Conservation (phyloP, 192 early-diverging fungal species). For the Coemansia biformis region DNA sequence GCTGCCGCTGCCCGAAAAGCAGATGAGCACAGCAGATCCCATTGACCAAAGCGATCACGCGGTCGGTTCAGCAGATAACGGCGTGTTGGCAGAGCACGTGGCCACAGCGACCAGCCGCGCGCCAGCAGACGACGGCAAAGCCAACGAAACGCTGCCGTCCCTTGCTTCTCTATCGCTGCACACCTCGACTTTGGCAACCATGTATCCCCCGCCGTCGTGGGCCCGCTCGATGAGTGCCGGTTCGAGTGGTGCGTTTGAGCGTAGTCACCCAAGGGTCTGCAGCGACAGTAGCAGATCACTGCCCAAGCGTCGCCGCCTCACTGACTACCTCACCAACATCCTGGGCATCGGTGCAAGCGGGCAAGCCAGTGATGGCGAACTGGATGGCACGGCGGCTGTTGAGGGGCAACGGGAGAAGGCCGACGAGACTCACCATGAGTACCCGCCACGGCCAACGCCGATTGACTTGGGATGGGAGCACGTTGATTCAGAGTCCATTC, state of each 20-base stretch:
- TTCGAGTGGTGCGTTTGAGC: conserved; percentile 1
- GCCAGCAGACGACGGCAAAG: not conserved
- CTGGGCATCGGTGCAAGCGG: not conserved
- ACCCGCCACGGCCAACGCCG: conserved; percentile 35
- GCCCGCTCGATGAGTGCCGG: not conserved
- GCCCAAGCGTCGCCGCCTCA: conserved; percentile 7
- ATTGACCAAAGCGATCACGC: not conserved
- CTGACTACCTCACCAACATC: not conserved
- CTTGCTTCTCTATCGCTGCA: not conserved
- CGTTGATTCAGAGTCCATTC: conserved; percentile 9
- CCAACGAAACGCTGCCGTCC: not conserved
- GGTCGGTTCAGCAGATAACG: conserved; percentile 3
- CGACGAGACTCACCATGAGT: conserved; percentile 3
- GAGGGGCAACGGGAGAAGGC: too few species aligned
- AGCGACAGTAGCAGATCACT: not conserved
- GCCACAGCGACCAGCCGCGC: not conserved
- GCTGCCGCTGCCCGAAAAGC: not conserved
- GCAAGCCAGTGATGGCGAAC: too few species aligned
- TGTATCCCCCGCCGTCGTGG: conserved; percentile 27
- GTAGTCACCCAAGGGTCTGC: conserved; percentile 3
- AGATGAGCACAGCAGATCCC: too few species aligned
- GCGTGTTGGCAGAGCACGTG: not conserved
- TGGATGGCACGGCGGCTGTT: too few species aligned
- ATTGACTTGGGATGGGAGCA: conserved; percentile 40
- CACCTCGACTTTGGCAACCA: conserved; percentile 1